Evolutionary conservation across 495 filamentous ascomycete species (phyloP).

Genomic region (Wilcoxina mikolae): DNA sequence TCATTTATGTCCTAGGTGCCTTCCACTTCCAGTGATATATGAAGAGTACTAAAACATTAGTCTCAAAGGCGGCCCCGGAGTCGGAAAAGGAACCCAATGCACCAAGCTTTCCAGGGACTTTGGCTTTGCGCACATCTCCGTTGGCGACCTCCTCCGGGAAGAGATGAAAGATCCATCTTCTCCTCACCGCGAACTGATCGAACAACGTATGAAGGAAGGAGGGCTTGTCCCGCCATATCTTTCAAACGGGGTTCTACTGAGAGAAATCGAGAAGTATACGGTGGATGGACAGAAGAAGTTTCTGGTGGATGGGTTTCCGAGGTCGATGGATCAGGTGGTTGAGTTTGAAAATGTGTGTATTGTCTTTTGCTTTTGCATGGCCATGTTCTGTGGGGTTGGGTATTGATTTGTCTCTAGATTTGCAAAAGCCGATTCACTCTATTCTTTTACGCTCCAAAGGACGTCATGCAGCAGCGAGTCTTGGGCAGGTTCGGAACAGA

Average conservation of each 20-base stretch:
- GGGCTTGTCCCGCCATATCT: no score
- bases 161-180: constrained; percentile 75
- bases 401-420: no score
- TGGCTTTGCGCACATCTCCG: constrained; percentile 79
- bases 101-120: constrained; percentile 79
- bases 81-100: constrained; percentile 79
- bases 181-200: constrained; percentile 82
- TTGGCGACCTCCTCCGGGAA: constrained; percentile 83
- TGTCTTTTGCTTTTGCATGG: no score
- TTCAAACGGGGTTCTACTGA: no score
- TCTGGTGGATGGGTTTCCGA: constrained; percentile 88
- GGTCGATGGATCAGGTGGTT: constrained; percentile 88
- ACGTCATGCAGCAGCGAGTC: constrained; percentile 66
- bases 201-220: constrained; percentile 75
- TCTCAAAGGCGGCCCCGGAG: constrained; percentile 65
- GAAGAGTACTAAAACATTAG: no score
- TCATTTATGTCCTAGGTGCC: no score
- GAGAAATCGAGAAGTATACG: no score
- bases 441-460: constrained; percentile 83
- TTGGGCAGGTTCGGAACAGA: constrained; percentile 82
- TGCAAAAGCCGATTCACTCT: constrained; percentile 67
- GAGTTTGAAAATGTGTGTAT: constrained; percentile 85
- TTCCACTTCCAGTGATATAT: no score
- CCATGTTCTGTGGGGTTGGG: no score
- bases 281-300: no score